Percentiles rank a stretch among this genome's conserved stretches.
phyloP scores from a whole-genome alignment of 1,284 basidiomycete genomes.

The Pseudozyma hubeiensis region DNA sequence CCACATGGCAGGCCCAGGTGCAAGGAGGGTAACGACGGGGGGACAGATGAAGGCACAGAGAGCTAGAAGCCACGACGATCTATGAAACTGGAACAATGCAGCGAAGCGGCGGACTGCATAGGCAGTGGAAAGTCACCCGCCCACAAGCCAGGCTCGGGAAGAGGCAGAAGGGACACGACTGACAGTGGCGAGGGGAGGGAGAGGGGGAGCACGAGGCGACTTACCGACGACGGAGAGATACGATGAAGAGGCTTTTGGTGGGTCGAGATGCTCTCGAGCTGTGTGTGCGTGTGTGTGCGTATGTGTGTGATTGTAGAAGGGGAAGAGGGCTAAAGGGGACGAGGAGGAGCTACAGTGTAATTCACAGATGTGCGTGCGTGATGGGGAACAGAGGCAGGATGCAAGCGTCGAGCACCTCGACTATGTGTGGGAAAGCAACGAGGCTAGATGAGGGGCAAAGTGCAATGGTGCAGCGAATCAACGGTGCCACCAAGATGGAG shows the following conservation, averaged over 20 bases:
- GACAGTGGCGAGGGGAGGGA: background rate
- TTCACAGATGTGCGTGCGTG: slow-evolving; percentile 10
- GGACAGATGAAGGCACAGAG: too few relatives aligned
- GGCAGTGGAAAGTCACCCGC: slow-evolving; percentile 12
- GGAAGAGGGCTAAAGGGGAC: background rate
- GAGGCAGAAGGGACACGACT: background rate
- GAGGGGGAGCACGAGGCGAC: slow-evolving; percentile 13
- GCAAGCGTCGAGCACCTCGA: slow-evolving; percentile 29
- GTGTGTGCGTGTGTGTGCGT: slow-evolving; percentile 35
- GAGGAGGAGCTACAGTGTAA: slow-evolving; percentile 15
- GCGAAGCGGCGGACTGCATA: slow-evolving; percentile 9
- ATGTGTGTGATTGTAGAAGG: slow-evolving; percentile 41
- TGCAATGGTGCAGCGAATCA: slow-evolving; percentile 25
- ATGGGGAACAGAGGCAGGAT: slow-evolving; percentile 46
- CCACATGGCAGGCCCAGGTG: slow-evolving; percentile 26
- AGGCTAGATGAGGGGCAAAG: slow-evolving; percentile 24
- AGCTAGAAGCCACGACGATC: too few relatives aligned
- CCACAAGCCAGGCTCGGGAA: slow-evolving; percentile 11
- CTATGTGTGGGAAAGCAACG: slow-evolving; percentile 18
- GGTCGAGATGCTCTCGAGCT: slow-evolving; percentile 26
- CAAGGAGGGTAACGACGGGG: slow-evolving; percentile 2
- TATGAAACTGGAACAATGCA: too few relatives aligned
- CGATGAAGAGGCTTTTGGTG: slow-evolving; percentile 31
- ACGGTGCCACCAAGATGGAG: slow-evolving; percentile 14
- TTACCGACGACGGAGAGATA: slow-evolving; percentile 25